Percentiles rank a stretch among this genome's conserved stretches.
These are phyloP conservation scores for Sarocladium oryzae DNA, from an alignment of 2,329 filamentous ascomycete species.

Conservation along the genomic window DNA sequence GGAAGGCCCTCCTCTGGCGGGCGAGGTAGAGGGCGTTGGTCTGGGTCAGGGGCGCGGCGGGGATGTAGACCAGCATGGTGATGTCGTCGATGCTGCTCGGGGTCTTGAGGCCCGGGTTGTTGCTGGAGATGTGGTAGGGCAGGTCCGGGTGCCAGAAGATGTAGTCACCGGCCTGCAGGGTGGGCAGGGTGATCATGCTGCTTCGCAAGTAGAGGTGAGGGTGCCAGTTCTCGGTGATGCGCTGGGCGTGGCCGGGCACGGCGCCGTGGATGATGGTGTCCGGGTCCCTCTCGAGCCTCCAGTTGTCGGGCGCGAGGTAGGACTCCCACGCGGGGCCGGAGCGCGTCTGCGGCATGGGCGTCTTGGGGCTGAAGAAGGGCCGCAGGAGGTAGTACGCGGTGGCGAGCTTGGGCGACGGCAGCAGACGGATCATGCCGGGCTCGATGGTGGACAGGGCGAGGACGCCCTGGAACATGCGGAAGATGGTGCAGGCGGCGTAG, in stretches of 20 bases:
- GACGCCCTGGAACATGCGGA: conserved; percentile 54
- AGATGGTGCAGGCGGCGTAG: conserved; percentile 50
- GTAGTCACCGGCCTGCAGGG: conserved; percentile 49
- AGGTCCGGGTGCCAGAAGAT: conserved; percentile 54
- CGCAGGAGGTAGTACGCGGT: conserved; percentile 71
- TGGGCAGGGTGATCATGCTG: conserved; percentile 49
- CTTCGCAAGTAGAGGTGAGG: conserved; percentile 47
- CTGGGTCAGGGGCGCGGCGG: conserved; percentile 49
- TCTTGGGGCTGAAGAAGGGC: conserved; percentile 45
- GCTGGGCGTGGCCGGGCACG: conserved; percentile 51
- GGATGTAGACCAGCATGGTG: conserved; percentile 49
- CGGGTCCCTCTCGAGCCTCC: conserved; percentile 39
- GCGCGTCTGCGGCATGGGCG: conserved; percentile 31
- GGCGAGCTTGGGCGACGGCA: conserved; percentile 66
- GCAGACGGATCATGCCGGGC: conserved; percentile 63
- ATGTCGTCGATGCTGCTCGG: conserved; percentile 23
- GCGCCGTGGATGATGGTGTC: conserved; percentile 52
- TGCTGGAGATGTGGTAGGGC: conserved; percentile 47
- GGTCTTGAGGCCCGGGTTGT: conserved; percentile 23
- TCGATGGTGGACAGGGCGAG: conserved; percentile 48
- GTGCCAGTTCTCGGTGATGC: conserved; percentile 52
- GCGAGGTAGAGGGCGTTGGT: conserved; percentile 52
- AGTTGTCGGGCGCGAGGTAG: conserved; percentile 43
- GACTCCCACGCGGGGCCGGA: conserved; percentile 40
- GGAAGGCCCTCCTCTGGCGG: conserved; percentile 50